Percentiles rank a stretch among this genome's conserved stretches.
These are phyloP conservation scores for Kazachstania sp. DNA, from an alignment of 1,139 yeast genomes.

Conservation along the genomic window DNA sequence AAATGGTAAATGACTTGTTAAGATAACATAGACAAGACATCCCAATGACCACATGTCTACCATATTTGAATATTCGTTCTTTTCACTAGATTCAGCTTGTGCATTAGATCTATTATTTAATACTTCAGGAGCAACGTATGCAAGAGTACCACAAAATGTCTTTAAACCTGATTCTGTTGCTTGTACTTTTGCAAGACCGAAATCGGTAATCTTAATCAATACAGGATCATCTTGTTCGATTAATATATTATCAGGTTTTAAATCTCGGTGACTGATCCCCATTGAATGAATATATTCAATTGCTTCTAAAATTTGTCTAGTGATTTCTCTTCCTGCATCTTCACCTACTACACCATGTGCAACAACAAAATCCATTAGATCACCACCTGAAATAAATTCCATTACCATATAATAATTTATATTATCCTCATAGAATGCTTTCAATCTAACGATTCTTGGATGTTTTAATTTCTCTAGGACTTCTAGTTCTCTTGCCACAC, in stretches of 20 bases:
- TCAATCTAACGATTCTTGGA: conserved; percentile 72
- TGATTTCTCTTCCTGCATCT: conserved; percentile 77
- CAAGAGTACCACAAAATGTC: conserved; percentile 85
- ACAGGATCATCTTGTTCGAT: conserved; percentile 91
- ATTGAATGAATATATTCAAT: conserved; percentile 77
- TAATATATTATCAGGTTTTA: conserved; percentile 86
- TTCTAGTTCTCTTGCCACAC: conserved; percentile 78
- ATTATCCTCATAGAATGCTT: conserved; percentile 76
- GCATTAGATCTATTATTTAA: conserved; percentile 33
- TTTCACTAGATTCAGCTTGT: conserved; percentile 23
- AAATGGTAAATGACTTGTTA: conserved; percentile 89
- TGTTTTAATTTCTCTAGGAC: conserved; percentile 71
- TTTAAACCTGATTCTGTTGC: conserved; percentile 72
- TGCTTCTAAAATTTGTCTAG: conserved; percentile 76
- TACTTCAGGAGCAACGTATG: conserved; percentile 92
- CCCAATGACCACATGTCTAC: conserved; percentile 98
- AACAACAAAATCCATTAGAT: conserved; percentile 89
- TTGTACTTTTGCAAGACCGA: conserved; percentile 78
- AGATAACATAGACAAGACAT: conserved; percentile 77
- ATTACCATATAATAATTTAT: conserved; percentile 78
- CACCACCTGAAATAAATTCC: conserved; percentile 98
- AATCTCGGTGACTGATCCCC: conserved; percentile 89
- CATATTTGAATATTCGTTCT: conserved; percentile 60
- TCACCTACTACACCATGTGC: conserved; percentile 89
- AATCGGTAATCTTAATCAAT: conserved; percentile 81